A percentile compares a stretch with the other conserved stretches of the same genome.
Conservation (phyloP, 2,329 filamentous ascomycete species). For the Mariannaea sp. region DNA sequence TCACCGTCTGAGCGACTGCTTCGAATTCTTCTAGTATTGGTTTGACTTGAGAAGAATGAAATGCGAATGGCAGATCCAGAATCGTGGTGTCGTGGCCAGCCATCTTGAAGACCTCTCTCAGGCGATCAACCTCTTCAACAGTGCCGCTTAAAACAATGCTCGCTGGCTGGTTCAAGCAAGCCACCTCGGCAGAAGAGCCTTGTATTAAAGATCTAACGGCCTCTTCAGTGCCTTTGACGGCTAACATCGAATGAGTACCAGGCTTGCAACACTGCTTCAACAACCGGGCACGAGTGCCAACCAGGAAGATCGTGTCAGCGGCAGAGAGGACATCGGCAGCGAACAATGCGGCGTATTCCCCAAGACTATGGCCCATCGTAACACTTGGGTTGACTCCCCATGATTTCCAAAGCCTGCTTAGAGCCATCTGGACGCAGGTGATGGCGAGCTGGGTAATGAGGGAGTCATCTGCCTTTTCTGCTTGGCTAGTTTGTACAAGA, state of each 20-base stretch:
- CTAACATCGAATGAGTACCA: constrained; percentile 40
- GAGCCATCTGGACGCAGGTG: constrained; percentile 47
- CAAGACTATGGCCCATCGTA: constrained; percentile 57
- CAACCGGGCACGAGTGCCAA: constrained; percentile 61
- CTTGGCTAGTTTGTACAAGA: constrained; percentile 50
- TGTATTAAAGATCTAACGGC: constrained; percentile 10
- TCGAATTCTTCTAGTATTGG: constrained; percentile 64
- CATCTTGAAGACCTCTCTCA: constrained; percentile 44
- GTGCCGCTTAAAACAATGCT: constrained; percentile 72
- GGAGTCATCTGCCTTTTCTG: constrained; percentile 20
- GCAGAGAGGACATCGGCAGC: constrained; percentile 63
- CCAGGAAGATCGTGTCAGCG: constrained; percentile 64
- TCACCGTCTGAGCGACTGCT: constrained; percentile 45
- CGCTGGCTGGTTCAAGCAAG: constrained; percentile 76
- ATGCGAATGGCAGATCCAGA: constrained; percentile 58
- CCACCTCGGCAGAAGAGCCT: constrained; percentile 54
- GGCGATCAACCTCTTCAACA: constrained; percentile 47
- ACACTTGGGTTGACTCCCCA: constrained; percentile 47
- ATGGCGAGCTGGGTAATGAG: constrained; percentile 46
- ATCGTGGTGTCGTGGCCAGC: constrained; percentile 51
- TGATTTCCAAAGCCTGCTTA: constrained; percentile 41
- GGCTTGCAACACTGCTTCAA: constrained; percentile 58
- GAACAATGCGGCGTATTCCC: constrained; percentile 67
- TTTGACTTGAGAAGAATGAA: constrained; percentile 59
- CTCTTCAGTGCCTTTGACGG: constrained; percentile 20